Percentiles rank a stretch among this genome's conserved stretches.
Evolutionary conservation across 169 alveolate species (phyloP).

Genomic region (Plasmodium coatneyi): DNA sequence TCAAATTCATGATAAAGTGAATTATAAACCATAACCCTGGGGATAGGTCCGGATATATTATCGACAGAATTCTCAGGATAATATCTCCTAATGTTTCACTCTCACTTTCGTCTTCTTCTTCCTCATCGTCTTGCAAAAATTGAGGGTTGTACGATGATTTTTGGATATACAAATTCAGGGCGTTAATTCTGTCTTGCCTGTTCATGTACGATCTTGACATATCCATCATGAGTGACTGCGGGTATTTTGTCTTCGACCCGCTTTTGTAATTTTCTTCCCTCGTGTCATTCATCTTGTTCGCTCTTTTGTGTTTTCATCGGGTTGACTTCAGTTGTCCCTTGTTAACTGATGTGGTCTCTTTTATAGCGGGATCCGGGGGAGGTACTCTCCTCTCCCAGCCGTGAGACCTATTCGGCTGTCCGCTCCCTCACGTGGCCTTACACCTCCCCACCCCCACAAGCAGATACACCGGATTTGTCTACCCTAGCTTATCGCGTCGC

Average conservation of each 20-base stretch:
- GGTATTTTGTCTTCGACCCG: constrained; percentile 27
- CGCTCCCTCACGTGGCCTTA: neutral
- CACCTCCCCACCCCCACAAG: neutral
- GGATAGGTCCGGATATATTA: constrained; percentile 63
- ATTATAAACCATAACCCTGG: constrained; percentile 70
- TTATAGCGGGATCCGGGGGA: neutral
- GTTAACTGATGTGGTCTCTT: neutral
- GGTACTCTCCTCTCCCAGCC: neutral
- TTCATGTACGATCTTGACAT: constrained; percentile 65
- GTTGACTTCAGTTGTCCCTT: neutral
- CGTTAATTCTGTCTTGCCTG: constrained; percentile 70
- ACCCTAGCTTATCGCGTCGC: neutral
- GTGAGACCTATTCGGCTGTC: neutral
- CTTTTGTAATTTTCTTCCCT: constrained; percentile 52
- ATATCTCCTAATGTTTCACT: constrained; percentile 64
- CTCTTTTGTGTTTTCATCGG: neutral
- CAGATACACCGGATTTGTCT: neutral
- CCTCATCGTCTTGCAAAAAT: constrained; percentile 68
- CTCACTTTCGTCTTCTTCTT: constrained; percentile 72
- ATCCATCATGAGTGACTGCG: constrained; percentile 66
- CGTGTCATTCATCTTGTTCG: constrained; percentile 25
- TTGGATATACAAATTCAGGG: constrained; percentile 55
- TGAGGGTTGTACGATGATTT: constrained; percentile 70
- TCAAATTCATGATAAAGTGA: constrained; percentile 49
- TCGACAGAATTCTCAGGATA: constrained; percentile 21